Evolutionary conservation across 805 yeast genomes (phyloP).

Genomic region (Maudiozyma bulderi): DNA sequence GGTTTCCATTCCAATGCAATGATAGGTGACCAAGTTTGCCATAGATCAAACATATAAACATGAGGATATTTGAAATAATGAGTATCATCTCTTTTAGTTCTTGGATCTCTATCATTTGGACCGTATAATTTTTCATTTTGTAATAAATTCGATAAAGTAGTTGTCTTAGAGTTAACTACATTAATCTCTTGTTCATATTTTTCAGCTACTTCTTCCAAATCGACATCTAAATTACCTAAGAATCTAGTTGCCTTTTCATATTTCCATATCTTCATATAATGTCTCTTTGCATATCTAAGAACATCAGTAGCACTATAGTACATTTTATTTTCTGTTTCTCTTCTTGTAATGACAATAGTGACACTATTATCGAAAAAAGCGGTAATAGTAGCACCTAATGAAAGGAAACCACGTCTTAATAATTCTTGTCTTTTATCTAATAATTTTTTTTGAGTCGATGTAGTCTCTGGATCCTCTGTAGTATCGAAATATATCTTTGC

Average conservation of each 20-base stretch:
- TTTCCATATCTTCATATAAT: constrained; percentile 75
- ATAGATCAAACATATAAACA: constrained; percentile 70
- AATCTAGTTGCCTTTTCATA: constrained; percentile 78
- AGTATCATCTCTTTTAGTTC: constrained; percentile 74
- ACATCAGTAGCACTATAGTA: constrained; percentile 49
- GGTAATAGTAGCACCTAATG: constrained; percentile 47
- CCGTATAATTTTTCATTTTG: constrained; percentile 81
- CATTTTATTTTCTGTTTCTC: constrained; percentile 35
- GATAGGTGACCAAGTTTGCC: constrained; percentile 70
- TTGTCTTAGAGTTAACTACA: constrained; percentile 14
- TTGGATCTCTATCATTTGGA: constrained; percentile 80
- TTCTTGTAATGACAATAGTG: constrained; percentile 70
- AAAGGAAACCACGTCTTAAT: constrained; percentile 25
- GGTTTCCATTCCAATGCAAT: constrained; percentile 72
- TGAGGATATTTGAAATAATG: constrained; percentile 70
- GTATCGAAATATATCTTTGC: constrained; percentile 55
- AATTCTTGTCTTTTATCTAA: constrained; percentile 23
- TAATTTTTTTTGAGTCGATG: constrained; percentile 13
- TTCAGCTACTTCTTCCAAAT: constrained; percentile 22
- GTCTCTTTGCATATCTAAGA: constrained; percentile 48
- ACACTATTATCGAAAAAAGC: constrained; percentile 50
- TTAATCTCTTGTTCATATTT: constrained; percentile 9
- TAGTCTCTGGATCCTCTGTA: constrained; percentile 26
- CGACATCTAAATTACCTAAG: constrained; percentile 51
- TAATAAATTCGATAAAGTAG: constrained; percentile 50